A percentile compares a stretch with the other conserved stretches of the same genome.
Evolutionary conservation across 192 early-diverging fungal genomes (phyloP).

Genomic region (Umbelopsis ramanniana): DNA sequence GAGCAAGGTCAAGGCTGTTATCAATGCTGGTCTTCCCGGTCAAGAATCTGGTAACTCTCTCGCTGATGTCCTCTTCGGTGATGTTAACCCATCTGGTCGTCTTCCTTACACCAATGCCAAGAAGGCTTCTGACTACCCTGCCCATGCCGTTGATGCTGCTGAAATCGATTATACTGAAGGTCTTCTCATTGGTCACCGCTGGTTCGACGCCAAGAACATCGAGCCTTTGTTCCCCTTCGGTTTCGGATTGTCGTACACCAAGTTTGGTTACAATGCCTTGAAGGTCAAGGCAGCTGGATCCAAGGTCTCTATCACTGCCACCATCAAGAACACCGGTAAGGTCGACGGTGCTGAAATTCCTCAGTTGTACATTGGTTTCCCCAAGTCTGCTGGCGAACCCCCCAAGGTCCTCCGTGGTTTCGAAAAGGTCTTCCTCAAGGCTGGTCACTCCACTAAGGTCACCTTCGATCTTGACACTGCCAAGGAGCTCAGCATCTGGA

Average conservation of each 20-base stretch:
- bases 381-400: constrained; percentile 43
- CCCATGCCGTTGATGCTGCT: neutral
- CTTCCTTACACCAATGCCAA: constrained; percentile 65
- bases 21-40: constrained; percentile 62
- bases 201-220: constrained; percentile 49
- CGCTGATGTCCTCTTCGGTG: constrained; percentile 69
- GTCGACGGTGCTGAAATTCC: constrained; percentile 41
- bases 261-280: constrained; percentile 50
- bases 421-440: constrained; percentile 31
- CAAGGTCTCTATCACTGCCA: constrained; percentile 35
- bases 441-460: constrained; percentile 34
- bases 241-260: constrained; percentile 68
- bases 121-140: constrained; percentile 45
- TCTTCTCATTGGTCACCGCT: constrained; percentile 58
- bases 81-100: constrained; percentile 61
- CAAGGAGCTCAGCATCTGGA: constrained; percentile 55
- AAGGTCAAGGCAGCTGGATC: neutral
- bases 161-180: constrained; percentile 64
- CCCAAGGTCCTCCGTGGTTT: constrained; percentile 37
- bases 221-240: constrained; percentile 61
- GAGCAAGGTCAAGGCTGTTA: constrained; percentile 56
- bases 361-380: constrained; percentile 45
- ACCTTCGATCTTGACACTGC: constrained; percentile 37
- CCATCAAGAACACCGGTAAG: constrained; percentile 40
- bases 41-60: constrained; percentile 68